Evolutionary conservation across 257 asterid species (phyloP), one percentile per base, ranked within the genome.

Genomic region (Rhazya stricta): DNA sequence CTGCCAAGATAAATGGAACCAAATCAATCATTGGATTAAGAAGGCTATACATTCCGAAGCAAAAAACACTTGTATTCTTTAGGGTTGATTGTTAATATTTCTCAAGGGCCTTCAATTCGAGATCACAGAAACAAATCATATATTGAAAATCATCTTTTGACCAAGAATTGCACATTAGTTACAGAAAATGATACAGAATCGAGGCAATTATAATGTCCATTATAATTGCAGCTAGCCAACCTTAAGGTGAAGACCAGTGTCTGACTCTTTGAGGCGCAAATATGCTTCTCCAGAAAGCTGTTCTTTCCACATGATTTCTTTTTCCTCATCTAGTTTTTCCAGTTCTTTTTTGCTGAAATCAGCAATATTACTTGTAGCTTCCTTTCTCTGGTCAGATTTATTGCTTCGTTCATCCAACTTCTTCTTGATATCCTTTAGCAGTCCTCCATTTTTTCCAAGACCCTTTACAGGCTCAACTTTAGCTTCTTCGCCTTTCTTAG

Each of bases 221-320:
- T 37, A 78, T 4, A 79, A 74, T 67, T 76, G 61, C 75, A 78
- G 73, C 68, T 69, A 74, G 80, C 89, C 88, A 74, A 89, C 96
- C 94, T 90, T 90, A 42, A 86, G 94, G 80, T 90, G 96, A 84
- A 90, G 88, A 81, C 92, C 94, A 63, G 94, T 90, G 77, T 89
- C 91, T 25, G 94, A 86, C 82, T 89, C 96, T 84, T 86, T 89
- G 50, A 91, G 92, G 80, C 96, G 92, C 80, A 83, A 63, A 84
- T 86, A 90, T 54, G 97, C 83, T 71, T 83, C 85, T 80, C 89
- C 92, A 37, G 96, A 84, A 71, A 89, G 84, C 80, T 87, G 72
- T 79, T 79, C 86, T 80, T 70, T 86, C 97, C 89, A 88, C 81
- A 86, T 61, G 58, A 53, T 79, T 78, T 89, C 91, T 54, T 82